Evolutionary conservation across 129 eudicot species (phyloP).

Genomic region (Ambrosia trifida): DNA sequence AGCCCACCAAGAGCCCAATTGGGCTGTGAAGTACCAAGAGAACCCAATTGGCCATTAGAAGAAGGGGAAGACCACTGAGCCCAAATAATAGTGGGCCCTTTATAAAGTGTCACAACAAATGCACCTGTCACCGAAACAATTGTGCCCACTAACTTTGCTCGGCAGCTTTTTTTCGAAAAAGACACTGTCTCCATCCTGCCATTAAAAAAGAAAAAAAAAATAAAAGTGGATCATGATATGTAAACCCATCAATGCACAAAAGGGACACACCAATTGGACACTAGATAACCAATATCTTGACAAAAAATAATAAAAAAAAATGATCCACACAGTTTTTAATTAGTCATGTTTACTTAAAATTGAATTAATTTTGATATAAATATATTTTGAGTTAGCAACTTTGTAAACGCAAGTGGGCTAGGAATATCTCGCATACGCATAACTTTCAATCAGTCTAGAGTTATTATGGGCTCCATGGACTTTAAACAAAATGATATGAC

Average conservation of each 20-base stretch:
- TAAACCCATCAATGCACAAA: neutral
- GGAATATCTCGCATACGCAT: neutral
- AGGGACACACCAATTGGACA: conserved; percentile 10
- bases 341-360: neutral
- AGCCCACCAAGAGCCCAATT: conserved; percentile 80
- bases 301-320: neutral
- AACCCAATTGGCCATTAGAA: neutral
- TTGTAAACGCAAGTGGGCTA: neutral
- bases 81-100: conserved; percentile 60
- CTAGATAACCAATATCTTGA: conserved; percentile 2
- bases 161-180: conserved; percentile 55
- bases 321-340: neutral
- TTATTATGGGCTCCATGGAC: neutral
- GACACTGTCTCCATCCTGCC: conserved; percentile 82
- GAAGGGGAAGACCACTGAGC: conserved; percentile 30
- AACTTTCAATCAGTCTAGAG: neutral
- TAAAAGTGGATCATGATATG: conserved; percentile 25
- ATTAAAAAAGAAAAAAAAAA: neutral
- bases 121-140: conserved; percentile 81
- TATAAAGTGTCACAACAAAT: conserved; percentile 70
- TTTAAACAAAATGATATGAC: no score
- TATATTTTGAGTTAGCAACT: no score
- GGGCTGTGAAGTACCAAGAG: conserved; percentile 35
- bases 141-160: conserved; percentile 75
- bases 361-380: no score